phyloP scores from a whole-genome alignment of 2,329 filamentous ascomycete species.

The Alternaria ventricosa region DNA sequence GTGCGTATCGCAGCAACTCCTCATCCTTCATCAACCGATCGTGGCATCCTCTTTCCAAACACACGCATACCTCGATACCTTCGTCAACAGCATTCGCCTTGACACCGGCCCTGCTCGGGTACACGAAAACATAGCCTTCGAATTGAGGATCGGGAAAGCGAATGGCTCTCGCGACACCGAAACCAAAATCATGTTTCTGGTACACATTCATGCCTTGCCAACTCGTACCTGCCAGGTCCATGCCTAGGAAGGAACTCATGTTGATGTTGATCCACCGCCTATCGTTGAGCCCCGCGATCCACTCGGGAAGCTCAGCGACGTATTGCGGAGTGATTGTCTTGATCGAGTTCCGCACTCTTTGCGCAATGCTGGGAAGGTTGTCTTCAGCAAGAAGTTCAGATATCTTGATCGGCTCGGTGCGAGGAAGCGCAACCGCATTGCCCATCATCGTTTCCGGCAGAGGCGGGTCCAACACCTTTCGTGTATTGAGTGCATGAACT shows the following conservation, averaged over 20 bases:
- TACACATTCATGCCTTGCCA: slow-evolving; percentile 36
- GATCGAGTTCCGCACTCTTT: slow-evolving; percentile 29
- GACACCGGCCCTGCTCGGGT: slow-evolving; percentile 16
- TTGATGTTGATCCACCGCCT: slow-evolving; percentile 27
- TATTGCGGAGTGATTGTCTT: slow-evolving; percentile 22
- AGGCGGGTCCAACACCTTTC: slow-evolving; percentile 24
- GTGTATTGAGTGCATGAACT: slow-evolving; percentile 33
- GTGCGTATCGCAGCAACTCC: slow-evolving; percentile 9
- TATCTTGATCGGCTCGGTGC: slow-evolving; percentile 16
- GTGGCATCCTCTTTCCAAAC: slow-evolving; percentile 15
- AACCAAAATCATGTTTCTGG: slow-evolving; percentile 38
- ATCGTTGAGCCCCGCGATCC: slow-evolving; percentile 29
- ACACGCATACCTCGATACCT: slow-evolving; percentile 26
- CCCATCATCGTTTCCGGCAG: slow-evolving; percentile 30
- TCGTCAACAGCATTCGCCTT: slow-evolving; percentile 16
- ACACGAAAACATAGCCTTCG: slow-evolving; percentile 26
- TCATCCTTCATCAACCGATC: slow-evolving; percentile 21
- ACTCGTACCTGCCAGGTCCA: slow-evolving; percentile 33
- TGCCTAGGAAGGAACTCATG: slow-evolving; percentile 30
- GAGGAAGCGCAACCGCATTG: slow-evolving; percentile 25
- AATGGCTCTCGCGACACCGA: slow-evolving; percentile 26
- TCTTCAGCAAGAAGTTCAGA: slow-evolving; percentile 9
- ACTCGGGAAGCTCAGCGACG: slow-evolving; percentile 25
- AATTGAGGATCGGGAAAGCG: slow-evolving; percentile 22
- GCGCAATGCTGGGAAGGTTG: slow-evolving; percentile 24